phyloP scores from a whole-genome alignment of 768 basidiomycete species.

The Cystofilobasidium macerans region DNA sequence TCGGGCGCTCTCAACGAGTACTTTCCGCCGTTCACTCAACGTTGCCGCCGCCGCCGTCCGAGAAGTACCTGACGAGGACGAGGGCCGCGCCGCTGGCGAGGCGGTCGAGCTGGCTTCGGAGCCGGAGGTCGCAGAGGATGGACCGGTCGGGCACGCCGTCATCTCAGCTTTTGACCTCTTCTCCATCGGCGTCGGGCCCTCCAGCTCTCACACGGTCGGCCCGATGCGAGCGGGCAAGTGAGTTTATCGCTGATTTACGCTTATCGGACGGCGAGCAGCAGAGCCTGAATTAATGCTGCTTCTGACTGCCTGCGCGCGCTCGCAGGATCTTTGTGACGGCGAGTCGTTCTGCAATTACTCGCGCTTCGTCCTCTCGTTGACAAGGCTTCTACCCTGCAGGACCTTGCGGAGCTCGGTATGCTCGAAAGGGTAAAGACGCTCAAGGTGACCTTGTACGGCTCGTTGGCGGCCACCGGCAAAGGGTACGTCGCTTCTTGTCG shows the following conservation, averaged over 20 bases:
- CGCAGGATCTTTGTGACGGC: conserved; percentile 23
- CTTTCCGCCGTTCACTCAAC: neutral
- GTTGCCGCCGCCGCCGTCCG: neutral
- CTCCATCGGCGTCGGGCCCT: conserved; percentile 58
- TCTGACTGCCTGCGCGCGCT: conserved; percentile 10
- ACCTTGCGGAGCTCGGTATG: conserved; percentile 44
- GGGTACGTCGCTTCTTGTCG: conserved; percentile 26
- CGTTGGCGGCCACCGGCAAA: conserved; percentile 64
- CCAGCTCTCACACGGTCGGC: conserved; percentile 58
- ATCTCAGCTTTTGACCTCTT: conserved; percentile 84
- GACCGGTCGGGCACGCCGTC: conserved; percentile 47
- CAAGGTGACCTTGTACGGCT: conserved; percentile 86
- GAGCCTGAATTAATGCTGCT: neutral
- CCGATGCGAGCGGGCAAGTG: conserved; percentile 50
- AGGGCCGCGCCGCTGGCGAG: too few species aligned
- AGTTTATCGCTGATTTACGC: neutral
- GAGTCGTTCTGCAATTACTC: neutral
- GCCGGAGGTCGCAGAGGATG: too few species aligned
- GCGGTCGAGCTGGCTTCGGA: too few species aligned
- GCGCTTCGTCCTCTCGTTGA: too few species aligned
- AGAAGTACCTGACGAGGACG: too few species aligned
- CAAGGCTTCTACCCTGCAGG: too few species aligned
- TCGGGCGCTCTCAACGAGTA: neutral
- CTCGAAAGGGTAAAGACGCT: conserved; percentile 64
- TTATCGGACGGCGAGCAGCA: neutral